Evolutionary conservation across 2,329 filamentous ascomycete species (phyloP), one percentile per base, ranked within the genome.

Genomic region (Zymoseptoria pseudotritici): DNA sequence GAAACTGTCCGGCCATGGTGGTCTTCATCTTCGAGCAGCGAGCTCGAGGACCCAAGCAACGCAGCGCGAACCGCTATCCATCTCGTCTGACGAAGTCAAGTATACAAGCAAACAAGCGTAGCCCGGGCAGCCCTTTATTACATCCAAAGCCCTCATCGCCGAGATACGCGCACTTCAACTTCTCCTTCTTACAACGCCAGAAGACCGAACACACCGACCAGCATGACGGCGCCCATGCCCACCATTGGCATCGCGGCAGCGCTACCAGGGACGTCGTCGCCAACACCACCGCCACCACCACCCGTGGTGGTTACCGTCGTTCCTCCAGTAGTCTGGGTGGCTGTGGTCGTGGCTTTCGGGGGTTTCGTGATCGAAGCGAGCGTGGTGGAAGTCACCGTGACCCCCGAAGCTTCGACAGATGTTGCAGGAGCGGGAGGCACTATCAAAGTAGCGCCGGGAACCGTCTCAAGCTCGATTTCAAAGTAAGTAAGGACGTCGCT

Each of bases 401-500:
- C 7, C 10, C 1, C 36, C 36, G 11, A 42, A 10, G 36, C 3
- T 10, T 29, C 6, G 26, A 8, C 26, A 29, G 26, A 2, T 7
- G 26, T 29, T 2, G 2, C 8, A 7, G 26, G 1, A 29, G 8
- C 26, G 26, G 2, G 26, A 2, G 26, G 26, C 26, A 29, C 26
- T 2, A 29, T 29, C 26, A 29, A 29, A 9, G 26, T 9, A 4
- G 26, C 8, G 8, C 1, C 26, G 9, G 8, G 1, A 29, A 11
- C 36, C 17, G 36, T 42, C 36, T 42, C 36, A 6, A 42, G 3
- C 36, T 11, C 4, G 10, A 13, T 4, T 1, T 42, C 67, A 54
- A 80, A 71, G 62, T 75, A 74, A 52, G 70, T 74, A 70, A 79
- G 73, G 54, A 80, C 72, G 58, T 77, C 75, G 52, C 72, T 66